Conservation (phyloP, 768 basidiomycete species). For the Suillus variegatus region DNA sequence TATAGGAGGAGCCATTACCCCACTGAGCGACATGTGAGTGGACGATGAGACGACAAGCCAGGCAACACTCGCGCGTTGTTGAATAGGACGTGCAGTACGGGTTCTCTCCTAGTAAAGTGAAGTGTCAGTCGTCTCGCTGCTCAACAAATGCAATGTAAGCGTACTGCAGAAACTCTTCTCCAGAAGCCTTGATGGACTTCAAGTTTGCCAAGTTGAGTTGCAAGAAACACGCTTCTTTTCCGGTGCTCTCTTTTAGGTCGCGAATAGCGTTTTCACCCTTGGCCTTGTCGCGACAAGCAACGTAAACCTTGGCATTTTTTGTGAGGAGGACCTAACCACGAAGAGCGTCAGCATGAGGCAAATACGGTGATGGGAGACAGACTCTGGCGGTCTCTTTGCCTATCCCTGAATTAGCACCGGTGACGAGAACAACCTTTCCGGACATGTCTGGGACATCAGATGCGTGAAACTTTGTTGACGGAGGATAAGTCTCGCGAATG, state of each 20-base stretch:
- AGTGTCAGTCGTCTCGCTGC: neutral
- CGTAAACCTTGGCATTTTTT: conserved; percentile 53
- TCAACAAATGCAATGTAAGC: neutral
- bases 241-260: conserved; percentile 41
- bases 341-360: neutral
- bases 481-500: conserved; percentile 20
- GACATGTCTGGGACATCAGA: conserved; percentile 35
- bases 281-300: conserved; percentile 40
- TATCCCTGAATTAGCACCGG: conserved; percentile 50
- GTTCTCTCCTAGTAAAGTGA: conserved; percentile 24
- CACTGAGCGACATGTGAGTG: conserved; percentile 6
- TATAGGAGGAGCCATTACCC: conserved; percentile 34
- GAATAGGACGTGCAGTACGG: conserved; percentile 29
- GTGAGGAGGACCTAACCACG: conserved; percentile 37
- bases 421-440: conserved; percentile 39
- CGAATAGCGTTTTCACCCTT: conserved; percentile 41
- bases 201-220: conserved; percentile 49
- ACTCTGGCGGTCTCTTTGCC: conserved; percentile 44
- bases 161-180: conserved; percentile 40
- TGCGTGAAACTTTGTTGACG: conserved; percentile 22
- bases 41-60: neutral
- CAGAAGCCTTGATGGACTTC: conserved; percentile 40
- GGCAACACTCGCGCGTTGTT: conserved; percentile 31
- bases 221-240: conserved; percentile 44
- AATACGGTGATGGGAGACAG: neutral